Evolutionary conservation across 208 protist species (phyloP).

Genomic region (Crithidia sp.): DNA sequence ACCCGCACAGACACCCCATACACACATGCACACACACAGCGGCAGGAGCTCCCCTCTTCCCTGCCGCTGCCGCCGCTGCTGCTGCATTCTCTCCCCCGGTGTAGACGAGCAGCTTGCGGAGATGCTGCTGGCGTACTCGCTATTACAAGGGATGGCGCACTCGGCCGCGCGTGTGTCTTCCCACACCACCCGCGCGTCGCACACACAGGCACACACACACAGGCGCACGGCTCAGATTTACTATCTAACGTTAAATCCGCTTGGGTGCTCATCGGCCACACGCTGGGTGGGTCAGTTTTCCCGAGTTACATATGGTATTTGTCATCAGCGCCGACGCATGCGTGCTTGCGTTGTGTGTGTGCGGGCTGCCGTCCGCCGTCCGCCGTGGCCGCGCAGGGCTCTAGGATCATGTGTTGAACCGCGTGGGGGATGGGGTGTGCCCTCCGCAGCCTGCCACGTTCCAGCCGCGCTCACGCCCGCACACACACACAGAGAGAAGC

Average conservation of each 20-base stretch:
- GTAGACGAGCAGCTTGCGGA: conserved; percentile 56
- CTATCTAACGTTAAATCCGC: conserved; percentile 80
- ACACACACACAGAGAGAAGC: background rate
- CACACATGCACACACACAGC: too few relatives aligned
- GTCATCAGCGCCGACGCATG: conserved; percentile 21
- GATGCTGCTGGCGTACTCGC: conserved; percentile 36
- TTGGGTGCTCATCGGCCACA: conserved; percentile 51
- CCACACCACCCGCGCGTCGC: background rate
- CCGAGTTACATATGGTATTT: conserved; percentile 52
- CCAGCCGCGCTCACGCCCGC: background rate
- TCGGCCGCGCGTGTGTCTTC: too few relatives aligned
- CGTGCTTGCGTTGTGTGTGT: too few relatives aligned
- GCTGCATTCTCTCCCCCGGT: conserved; percentile 28
- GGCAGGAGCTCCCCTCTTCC: too few relatives aligned
- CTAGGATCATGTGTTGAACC: conserved; percentile 25
- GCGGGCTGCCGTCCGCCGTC: background rate
- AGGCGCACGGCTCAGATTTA: conserved; percentile 67
- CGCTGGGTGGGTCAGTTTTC: conserved; percentile 41
- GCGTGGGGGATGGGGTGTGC: conserved; percentile 14
- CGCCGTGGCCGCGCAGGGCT: background rate
- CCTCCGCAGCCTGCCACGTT: conserved; percentile 25
- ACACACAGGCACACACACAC: conserved; percentile 23
- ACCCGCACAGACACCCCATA: too few relatives aligned
- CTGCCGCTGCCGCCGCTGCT: background rate
- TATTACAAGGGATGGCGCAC: conserved; percentile 36